These are phyloP conservation scores for Sodiomyces alkalinus DNA, from an alignment of 2,329 filamentous ascomycete species.

Conservation along the genomic window DNA sequence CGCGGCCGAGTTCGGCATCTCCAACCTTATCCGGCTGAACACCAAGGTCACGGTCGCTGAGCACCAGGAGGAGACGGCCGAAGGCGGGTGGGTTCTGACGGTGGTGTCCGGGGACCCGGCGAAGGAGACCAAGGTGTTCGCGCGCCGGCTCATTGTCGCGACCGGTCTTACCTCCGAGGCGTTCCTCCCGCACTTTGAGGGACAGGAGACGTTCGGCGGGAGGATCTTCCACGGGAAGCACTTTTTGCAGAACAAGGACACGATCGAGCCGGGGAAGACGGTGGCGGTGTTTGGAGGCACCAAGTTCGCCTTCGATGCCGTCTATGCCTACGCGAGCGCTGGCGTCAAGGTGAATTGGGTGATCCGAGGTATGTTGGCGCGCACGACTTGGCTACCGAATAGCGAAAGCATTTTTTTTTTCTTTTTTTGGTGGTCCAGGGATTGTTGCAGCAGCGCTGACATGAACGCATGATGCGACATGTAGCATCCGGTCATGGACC, in stretches of 20 bases:
- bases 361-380: conserved; percentile 29
- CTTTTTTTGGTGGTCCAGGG: too few relatives aligned
- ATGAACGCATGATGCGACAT: not conserved
- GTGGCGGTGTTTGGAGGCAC: conserved; percentile 44
- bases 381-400: too few relatives aligned
- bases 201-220: conserved; percentile 26
- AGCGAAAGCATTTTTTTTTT: too few relatives aligned
- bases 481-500: conserved; percentile 41
- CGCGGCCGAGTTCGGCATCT: conserved; percentile 25
- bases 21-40: conserved; percentile 21
- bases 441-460: not conserved
- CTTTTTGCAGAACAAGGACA: conserved; percentile 23
- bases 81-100: conserved; percentile 27
- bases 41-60: conserved; percentile 26
- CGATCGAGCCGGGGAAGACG: conserved; percentile 23
- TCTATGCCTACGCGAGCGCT: conserved; percentile 41
- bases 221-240: conserved; percentile 35
- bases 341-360: conserved; percentile 45
- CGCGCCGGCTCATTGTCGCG: conserved; percentile 35
- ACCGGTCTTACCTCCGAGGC: conserved; percentile 38
- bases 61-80: conserved; percentile 15
- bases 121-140: conserved; percentile 14
- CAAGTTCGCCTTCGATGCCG: conserved; percentile 51
- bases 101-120: conserved; percentile 8
- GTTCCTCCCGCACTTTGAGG: conserved; percentile 29